phyloP scores from a whole-genome alignment of 2,329 filamentous ascomycete species.

The Colletotrichum sp. region DNA sequence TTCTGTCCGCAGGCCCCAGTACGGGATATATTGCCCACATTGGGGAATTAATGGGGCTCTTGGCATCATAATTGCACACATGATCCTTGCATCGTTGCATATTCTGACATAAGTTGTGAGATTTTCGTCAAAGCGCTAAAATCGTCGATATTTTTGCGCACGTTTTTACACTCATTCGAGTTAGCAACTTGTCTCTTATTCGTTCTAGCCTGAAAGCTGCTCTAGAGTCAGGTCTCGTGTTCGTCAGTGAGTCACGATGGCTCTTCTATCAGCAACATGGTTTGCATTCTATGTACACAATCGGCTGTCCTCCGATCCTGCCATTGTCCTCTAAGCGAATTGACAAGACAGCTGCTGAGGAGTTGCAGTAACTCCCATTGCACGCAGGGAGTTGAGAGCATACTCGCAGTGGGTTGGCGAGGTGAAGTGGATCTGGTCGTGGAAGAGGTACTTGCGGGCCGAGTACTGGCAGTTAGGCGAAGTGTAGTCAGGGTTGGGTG shows the following conservation, averaged over 20 bases:
- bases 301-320: not conserved
- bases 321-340: not conserved
- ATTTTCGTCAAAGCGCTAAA: not conserved
- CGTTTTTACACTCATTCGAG: not conserved
- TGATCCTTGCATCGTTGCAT: not conserved
- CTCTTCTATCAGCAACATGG: not conserved
- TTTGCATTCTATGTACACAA: not conserved
- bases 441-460: slow-evolving; percentile 4
- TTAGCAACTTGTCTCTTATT: not conserved
- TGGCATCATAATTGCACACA: not conserved
- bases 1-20: not conserved
- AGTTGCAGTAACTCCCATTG: not conserved
- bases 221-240: not conserved
- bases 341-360: not conserved
- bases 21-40: not conserved
- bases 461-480: not conserved
- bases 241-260: not conserved
- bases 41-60: not conserved
- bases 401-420: slow-evolving; percentile 1
- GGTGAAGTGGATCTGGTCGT: slow-evolving; percentile 1
- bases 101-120: not conserved
- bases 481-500: not conserved
- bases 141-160: not conserved
- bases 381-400: not conserved
- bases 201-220: not conserved